These are phyloP conservation scores for Calonectria pteridis DNA, from an alignment of 2,329 filamentous ascomycete genomes.

Conservation along the genomic window DNA sequence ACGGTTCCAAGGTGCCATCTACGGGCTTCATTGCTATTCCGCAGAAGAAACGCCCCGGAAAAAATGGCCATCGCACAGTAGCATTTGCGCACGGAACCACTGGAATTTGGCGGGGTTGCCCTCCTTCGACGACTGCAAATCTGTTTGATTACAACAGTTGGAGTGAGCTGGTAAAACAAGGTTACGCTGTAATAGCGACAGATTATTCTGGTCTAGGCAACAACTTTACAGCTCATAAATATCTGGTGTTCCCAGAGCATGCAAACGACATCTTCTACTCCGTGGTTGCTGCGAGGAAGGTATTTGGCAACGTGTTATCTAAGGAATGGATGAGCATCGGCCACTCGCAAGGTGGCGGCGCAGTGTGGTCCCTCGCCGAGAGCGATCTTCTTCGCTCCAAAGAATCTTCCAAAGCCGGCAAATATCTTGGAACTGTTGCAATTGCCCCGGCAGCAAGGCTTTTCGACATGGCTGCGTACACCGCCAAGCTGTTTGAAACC, in stretches of 20 bases:
- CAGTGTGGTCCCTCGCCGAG: background rate
- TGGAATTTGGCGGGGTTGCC: background rate
- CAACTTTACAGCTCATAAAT: background rate
- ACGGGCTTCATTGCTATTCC: background rate
- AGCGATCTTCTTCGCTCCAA: background rate
- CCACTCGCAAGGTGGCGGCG: background rate
- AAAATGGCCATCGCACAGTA: background rate
- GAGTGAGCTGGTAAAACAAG: background rate
- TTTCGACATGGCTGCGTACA: background rate
- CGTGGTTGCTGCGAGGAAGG: background rate
- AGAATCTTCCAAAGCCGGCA: background rate
- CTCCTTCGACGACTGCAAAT: background rate
- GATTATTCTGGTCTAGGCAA: background rate
- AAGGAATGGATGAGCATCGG: slow-evolving; percentile 8
- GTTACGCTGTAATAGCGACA: background rate
- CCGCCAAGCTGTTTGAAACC: background rate
- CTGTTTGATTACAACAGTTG: background rate
- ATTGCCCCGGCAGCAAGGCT: background rate
- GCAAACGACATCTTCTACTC: slow-evolving; percentile 1
- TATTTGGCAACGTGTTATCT: background rate
- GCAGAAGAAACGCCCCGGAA: background rate
- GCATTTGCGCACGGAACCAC: background rate
- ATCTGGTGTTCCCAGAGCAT: background rate
- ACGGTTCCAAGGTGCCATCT: background rate
- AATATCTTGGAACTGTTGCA: background rate